phyloP scores from a whole-genome alignment of 768 basidiomycete genomes.

The Cyathus striatus region DNA sequence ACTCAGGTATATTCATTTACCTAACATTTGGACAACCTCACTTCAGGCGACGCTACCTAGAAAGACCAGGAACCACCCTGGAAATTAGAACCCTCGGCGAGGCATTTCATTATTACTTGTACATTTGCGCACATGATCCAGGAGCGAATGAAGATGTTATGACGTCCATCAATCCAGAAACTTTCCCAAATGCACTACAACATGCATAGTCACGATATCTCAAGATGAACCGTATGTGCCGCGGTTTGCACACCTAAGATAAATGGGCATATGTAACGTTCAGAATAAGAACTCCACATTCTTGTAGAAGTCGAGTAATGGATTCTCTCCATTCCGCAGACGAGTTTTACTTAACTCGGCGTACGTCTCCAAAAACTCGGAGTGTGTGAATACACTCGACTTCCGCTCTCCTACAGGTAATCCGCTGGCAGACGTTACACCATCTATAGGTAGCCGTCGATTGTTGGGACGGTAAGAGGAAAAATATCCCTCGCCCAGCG shows the following conservation, averaged over 20 bases:
- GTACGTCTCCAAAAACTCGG: constrained; percentile 85
- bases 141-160: not conserved
- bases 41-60: constrained; percentile 70
- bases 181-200: not conserved
- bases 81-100: constrained; percentile 72
- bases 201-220: too few relatives aligned
- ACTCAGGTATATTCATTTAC: constrained; percentile 64
- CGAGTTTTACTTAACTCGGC: constrained; percentile 69
- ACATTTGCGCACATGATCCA: constrained; percentile 47
- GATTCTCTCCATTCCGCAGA: constrained; percentile 80
- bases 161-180: not conserved
- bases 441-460: constrained; percentile 61
- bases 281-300: constrained; percentile 93
- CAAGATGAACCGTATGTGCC: too few relatives aligned
- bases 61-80: constrained; percentile 48
- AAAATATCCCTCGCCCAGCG: constrained; percentile 64
- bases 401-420: constrained; percentile 77
- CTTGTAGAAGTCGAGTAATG: constrained; percentile 83
- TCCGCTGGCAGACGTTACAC: constrained; percentile 70
- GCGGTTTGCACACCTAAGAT: too few relatives aligned
- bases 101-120: constrained; percentile 80
- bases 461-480: constrained; percentile 54
- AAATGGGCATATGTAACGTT: not conserved
- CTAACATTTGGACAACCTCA: constrained; percentile 89
- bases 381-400: constrained; percentile 81